These are phyloP conservation scores for Exophiala oligosperma DNA, from an alignment of 2,329 filamentous ascomycete genomes.

Conservation along the genomic window DNA sequence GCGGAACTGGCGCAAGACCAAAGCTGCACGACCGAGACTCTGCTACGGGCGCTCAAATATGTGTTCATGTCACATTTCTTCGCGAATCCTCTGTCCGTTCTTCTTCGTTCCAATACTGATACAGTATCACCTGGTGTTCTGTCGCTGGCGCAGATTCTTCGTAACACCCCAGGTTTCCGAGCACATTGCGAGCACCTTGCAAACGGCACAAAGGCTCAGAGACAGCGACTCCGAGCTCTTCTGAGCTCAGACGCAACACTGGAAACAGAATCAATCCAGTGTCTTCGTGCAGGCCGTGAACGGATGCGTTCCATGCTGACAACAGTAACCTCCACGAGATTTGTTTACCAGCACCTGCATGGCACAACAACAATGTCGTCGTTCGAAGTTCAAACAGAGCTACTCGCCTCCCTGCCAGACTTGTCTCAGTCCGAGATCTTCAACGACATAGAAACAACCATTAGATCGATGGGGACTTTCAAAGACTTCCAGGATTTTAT, in stretches of 20 bases:
- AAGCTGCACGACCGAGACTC: slow-evolving; percentile 59
- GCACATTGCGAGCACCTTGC: slow-evolving; percentile 40
- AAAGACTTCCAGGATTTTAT: slow-evolving; percentile 1
- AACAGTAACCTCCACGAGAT: slow-evolving; percentile 8
- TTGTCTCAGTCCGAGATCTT: slow-evolving; percentile 8
- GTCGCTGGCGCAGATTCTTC: slow-evolving; percentile 55
- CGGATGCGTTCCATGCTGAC: slow-evolving; percentile 8
- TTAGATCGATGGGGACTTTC: background rate
- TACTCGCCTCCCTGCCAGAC: slow-evolving; percentile 13
- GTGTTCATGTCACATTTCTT: slow-evolving; percentile 66
- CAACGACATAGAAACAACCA: slow-evolving; percentile 5
- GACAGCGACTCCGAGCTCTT: slow-evolving; percentile 42
- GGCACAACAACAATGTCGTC: background rate
- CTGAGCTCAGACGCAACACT: slow-evolving; percentile 53
- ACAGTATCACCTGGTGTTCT: slow-evolving; percentile 27
- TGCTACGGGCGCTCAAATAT: slow-evolving; percentile 58
- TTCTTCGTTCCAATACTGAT: slow-evolving; percentile 38
- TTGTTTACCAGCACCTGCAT: slow-evolving; percentile 7
- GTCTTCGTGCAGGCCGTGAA: slow-evolving; percentile 41
- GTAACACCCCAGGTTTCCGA: slow-evolving; percentile 59
- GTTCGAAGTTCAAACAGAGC: slow-evolving; percentile 8
- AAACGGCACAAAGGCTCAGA: slow-evolving; percentile 33
- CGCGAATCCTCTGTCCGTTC: slow-evolving; percentile 57
- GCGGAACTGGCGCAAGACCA: slow-evolving; percentile 60
- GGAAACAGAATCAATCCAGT: slow-evolving; percentile 40